A percentile compares a stretch with the other conserved stretches of the same genome.
Evolutionary conservation across 2,329 filamentous ascomycete genomes (phyloP).

Genomic region (Stachybotrys chartarum): DNA sequence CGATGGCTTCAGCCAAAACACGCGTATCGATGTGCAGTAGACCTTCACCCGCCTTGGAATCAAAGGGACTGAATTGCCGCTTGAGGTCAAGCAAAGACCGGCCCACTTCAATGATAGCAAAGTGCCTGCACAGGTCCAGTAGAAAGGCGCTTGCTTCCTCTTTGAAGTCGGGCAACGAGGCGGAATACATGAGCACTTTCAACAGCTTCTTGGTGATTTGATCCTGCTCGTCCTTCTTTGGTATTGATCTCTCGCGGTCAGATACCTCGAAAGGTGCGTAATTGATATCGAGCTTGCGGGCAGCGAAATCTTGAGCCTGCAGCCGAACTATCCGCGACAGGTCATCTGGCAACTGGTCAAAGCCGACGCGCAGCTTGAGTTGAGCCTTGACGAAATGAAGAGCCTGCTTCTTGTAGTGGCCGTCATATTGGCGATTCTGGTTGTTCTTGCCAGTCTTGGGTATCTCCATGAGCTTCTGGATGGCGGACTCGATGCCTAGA

Average conservation of each 20-base stretch:
- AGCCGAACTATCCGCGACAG: slow-evolving; percentile 77
- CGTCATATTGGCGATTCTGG: slow-evolving; percentile 58
- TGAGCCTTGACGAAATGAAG: slow-evolving; percentile 82
- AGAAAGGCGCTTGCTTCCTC: slow-evolving; percentile 70
- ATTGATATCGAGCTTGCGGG: slow-evolving; percentile 64
- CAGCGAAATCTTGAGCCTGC: slow-evolving; percentile 78
- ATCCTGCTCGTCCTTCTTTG: slow-evolving; percentile 83
- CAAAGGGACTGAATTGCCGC: slow-evolving; percentile 70
- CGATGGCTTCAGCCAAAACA: slow-evolving; percentile 79
- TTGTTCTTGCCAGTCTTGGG: slow-evolving; percentile 53
- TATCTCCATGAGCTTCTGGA: slow-evolving; percentile 77
- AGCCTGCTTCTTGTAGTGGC: slow-evolving; percentile 89
- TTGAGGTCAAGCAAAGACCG: slow-evolving; percentile 75
- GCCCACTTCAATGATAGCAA: slow-evolving; percentile 84
- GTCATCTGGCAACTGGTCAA: slow-evolving; percentile 83
- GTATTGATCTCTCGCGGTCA: slow-evolving; percentile 73
- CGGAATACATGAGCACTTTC: slow-evolving; percentile 81
- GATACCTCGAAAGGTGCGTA: slow-evolving; percentile 65
- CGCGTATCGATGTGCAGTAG: slow-evolving; percentile 81
- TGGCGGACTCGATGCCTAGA: slow-evolving; percentile 80
- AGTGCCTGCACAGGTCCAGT: slow-evolving; percentile 77
- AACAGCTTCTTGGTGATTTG: slow-evolving; percentile 75
- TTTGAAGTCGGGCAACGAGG: slow-evolving; percentile 74
- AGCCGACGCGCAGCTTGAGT: slow-evolving; percentile 82
- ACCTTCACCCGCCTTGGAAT: slow-evolving; percentile 80